Evolutionary conservation across 2,329 filamentous ascomycete genomes (phyloP), one percentile per base, ranked within the genome.

Genomic region (Apiospora pterosperma): DNA sequence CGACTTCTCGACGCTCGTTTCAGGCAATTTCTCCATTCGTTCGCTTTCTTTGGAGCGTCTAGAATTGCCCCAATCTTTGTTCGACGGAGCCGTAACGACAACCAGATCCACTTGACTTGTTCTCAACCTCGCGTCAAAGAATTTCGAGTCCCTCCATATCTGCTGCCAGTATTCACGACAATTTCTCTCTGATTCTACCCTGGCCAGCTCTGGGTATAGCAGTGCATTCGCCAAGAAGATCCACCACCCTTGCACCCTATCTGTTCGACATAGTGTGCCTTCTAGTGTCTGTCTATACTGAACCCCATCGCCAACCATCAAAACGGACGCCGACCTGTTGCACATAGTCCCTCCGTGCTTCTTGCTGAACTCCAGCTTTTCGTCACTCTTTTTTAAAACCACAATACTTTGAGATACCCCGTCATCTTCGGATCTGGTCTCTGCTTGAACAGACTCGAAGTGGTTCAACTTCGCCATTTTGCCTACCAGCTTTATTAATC

Each of bases 361-460:
- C 25, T 55, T 55, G 48, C 28, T 55, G 48, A 55, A 34, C 48
- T 25, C 48, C 48, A 55, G 25, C 48, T 55, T 55, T 55, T 55
- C 48, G 48, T 55, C 48, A 41, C 16, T 36, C 28, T 61, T 61
- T 61, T 61, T 55, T 55, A 55, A 25, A 28, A 55, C n/a, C 48
- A 55, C 48, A 28, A 41, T 41, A 61, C 39, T 31, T 61, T 61
- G 36, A 41, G 36, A 41, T 41, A 41, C 59, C 59, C 59, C 59
- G 36, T 61, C 39, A 61, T 61, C 59, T 61, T 61, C 59, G 39
- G 39, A 61, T 61, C 59, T 41, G 59, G 36, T 41, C 59, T 61
- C 39, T 61, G 59, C 39, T 61, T 61, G 59, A 61, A 61, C 59
- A 38, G 59, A 61, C 59, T 61, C 59, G 59, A 38, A 41, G 59